phyloP scores from a whole-genome alignment of 164 flowering plant species.

The Protea cynaroides region DNA sequence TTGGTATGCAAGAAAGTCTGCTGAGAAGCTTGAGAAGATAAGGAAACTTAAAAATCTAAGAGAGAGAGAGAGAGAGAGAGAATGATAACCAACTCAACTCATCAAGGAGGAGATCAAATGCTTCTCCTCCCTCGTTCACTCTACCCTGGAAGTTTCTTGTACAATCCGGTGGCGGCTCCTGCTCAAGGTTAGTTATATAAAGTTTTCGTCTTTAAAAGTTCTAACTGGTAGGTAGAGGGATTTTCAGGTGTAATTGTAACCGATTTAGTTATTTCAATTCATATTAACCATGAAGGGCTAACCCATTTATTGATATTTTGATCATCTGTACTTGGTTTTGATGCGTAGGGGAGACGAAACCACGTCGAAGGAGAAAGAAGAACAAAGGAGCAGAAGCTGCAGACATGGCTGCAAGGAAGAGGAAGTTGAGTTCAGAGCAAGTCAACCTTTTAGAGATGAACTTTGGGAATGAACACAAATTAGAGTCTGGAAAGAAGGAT shows the following conservation, averaged over 20 bases:
- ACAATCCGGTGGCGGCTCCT: neutral
- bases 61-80: neutral
- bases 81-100: neutral
- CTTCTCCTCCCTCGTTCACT: neutral
- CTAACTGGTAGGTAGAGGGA: too few relatives aligned
- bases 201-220: too few relatives aligned
- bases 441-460: slow-evolving; percentile 38
- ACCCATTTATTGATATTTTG: too few relatives aligned
- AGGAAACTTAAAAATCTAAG: too few relatives aligned
- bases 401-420: slow-evolving; percentile 30
- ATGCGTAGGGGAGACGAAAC: slow-evolving; percentile 19
- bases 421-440: slow-evolving; percentile 58
- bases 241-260: too few relatives aligned
- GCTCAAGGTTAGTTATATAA: neutral
- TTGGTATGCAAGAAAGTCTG: too few relatives aligned
- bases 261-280: too few relatives aligned
- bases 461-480: slow-evolving; percentile 55
- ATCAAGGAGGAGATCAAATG: neutral
- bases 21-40: too few relatives aligned
- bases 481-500: slow-evolving; percentile 64
- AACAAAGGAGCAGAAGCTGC: slow-evolving; percentile 23
- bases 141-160: neutral
- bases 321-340: too few relatives aligned
- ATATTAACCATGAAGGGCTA: too few relatives aligned
- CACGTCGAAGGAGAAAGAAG: slow-evolving; percentile 35